Percentiles rank a stretch among this genome's conserved stretches.
Conservation (phyloP, 768 basidiomycete species). For the Suillus lakei region DNA sequence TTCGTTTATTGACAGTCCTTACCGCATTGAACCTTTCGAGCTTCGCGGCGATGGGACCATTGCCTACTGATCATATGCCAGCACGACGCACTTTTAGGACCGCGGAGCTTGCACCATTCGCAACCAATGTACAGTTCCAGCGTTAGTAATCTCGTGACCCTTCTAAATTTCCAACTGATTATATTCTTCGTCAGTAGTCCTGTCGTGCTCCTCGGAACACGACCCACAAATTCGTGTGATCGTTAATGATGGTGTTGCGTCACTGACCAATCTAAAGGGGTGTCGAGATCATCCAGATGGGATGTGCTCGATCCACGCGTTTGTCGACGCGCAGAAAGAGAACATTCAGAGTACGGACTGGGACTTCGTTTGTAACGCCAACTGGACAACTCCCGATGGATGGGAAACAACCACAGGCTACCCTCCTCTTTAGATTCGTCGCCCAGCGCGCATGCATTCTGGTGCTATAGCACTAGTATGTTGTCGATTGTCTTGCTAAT, state of each 20-base stretch:
- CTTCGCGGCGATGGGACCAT: slow-evolving; percentile 68
- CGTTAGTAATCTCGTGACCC: slow-evolving; percentile 47
- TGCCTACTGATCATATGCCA: slow-evolving; percentile 72
- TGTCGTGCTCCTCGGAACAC: slow-evolving; percentile 55
- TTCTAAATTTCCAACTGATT: slow-evolving; percentile 11
- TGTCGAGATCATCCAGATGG: slow-evolving; percentile 76
- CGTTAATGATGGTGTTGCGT: slow-evolving; percentile 83
- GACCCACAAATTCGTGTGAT: slow-evolving; percentile 75
- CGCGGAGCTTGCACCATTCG: slow-evolving; percentile 80
- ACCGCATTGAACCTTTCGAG: slow-evolving; percentile 80
- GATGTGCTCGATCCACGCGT: slow-evolving; percentile 73
- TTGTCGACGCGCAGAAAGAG: slow-evolving; percentile 69
- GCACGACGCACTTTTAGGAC: slow-evolving; percentile 64
- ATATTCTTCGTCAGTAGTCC: slow-evolving; percentile 45
- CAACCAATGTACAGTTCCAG: slow-evolving; percentile 85
- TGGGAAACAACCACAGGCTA: slow-evolving; percentile 80
- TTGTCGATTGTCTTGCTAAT: not conserved
- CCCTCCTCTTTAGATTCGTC: slow-evolving; percentile 40
- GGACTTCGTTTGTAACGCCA: slow-evolving; percentile 69
- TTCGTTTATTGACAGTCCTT: slow-evolving; percentile 51
- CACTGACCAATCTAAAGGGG: slow-evolving; percentile 72
- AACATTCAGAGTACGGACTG: slow-evolving; percentile 69
- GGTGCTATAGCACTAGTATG: not conserved
- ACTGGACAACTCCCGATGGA: slow-evolving; percentile 72
- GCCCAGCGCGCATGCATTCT: not conserved